Evolutionary conservation across 2,329 filamentous ascomycete species (phyloP).

Genomic region (Beauveria rudraprayagi): DNA sequence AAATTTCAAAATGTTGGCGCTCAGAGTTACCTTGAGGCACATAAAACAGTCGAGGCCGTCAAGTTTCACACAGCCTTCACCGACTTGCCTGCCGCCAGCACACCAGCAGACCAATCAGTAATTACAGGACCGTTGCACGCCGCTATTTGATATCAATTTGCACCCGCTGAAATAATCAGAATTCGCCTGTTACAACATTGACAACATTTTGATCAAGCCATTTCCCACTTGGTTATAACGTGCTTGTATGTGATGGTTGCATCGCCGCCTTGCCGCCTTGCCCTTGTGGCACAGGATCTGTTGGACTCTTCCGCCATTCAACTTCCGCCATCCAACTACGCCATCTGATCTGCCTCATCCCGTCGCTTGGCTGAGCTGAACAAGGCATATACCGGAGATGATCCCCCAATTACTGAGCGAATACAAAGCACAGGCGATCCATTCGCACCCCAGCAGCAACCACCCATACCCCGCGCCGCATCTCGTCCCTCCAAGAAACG

Average conservation of each 20-base stretch:
- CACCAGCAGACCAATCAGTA: not conserved
- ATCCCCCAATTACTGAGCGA: not conserved
- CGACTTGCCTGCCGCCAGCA: not conserved
- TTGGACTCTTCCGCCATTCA: not conserved
- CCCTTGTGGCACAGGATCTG: not conserved
- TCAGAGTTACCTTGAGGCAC: too few species aligned
- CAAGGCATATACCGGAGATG: not conserved
- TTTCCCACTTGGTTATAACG: not conserved
- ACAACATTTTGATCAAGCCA: not conserved
- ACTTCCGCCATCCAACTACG: not conserved
- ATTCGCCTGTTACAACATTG: not conserved
- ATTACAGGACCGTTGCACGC: not conserved
- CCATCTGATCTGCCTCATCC: constrained; percentile 6
- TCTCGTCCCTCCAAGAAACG: constrained; percentile 6
- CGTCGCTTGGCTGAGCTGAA: constrained; percentile 1
- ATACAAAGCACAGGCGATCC: not conserved
- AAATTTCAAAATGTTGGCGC: too few species aligned
- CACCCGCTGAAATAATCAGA: not conserved
- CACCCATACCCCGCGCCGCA: not conserved
- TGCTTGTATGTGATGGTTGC: not conserved
- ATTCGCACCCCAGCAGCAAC: not conserved
- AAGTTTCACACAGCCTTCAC: not conserved
- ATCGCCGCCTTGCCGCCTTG: not conserved
- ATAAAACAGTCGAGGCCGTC: too few species aligned
- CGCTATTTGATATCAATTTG: not conserved